Evolutionary conservation across 1,284 basidiomycete genomes (phyloP).

Genomic region (Cystobasidium sp.): DNA sequence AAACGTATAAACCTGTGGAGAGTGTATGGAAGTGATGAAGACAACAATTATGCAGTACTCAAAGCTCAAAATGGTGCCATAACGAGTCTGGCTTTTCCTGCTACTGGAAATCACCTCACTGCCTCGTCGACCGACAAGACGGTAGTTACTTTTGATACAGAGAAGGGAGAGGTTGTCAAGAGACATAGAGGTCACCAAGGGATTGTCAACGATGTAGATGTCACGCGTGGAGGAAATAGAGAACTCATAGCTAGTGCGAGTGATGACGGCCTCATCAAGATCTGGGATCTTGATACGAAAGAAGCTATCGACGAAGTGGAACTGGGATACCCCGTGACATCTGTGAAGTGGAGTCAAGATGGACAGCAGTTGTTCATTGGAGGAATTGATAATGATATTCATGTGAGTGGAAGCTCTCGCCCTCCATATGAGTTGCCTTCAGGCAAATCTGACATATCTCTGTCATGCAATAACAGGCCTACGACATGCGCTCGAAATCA

Average conservation of each 20-base stretch:
- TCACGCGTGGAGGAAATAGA: slow-evolving; percentile 70
- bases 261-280: slow-evolving; percentile 83
- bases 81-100: slow-evolving; percentile 40
- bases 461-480: slow-evolving; percentile 54
- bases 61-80: slow-evolving; percentile 39
- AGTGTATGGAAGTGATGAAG: slow-evolving; percentile 52
- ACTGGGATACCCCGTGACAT: slow-evolving; percentile 84
- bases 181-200: slow-evolving; percentile 81
- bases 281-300: slow-evolving; percentile 86
- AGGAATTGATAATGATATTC: slow-evolving; percentile 89
- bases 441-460: background rate
- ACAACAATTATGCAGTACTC: slow-evolving; percentile 43
- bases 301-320: slow-evolving; percentile 77
- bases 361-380: slow-evolving; percentile 84
- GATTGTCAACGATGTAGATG: slow-evolving; percentile 84
- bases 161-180: slow-evolving; percentile 71
- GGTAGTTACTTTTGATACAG: slow-evolving; percentile 72
- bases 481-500: slow-evolving; percentile 79
- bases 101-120: slow-evolving; percentile 62
- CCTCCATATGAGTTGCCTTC: background rate
- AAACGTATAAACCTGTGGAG: slow-evolving; percentile 53
- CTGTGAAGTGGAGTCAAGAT: slow-evolving; percentile 87
- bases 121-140: slow-evolving; percentile 83
- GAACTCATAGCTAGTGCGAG: slow-evolving; percentile 82
- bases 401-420: slow-evolving; percentile 66